These are phyloP conservation scores for Vishniacozyma victoriae DNA, from an alignment of 768 basidiomycete genomes.

Conservation along the genomic window DNA sequence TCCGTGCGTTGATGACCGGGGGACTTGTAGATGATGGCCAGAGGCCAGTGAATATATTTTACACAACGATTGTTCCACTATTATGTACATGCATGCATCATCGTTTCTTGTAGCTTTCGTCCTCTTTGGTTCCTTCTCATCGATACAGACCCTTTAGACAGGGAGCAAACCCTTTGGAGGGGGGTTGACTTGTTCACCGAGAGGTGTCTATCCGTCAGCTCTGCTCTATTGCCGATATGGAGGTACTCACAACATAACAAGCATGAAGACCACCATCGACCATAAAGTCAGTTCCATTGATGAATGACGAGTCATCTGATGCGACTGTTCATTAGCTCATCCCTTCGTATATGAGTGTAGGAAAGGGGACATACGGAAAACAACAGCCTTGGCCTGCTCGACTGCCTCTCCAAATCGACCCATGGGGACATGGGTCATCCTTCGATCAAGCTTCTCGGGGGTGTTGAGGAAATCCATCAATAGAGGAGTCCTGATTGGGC, in stretches of 20 bases:
- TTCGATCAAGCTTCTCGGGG: conserved; percentile 83
- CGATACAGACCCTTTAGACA: background rate
- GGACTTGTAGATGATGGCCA: too few species aligned
- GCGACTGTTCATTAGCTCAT: conserved; percentile 56
- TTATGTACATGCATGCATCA: too few species aligned
- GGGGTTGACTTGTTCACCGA: conserved; percentile 10
- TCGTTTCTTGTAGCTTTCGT: too few species aligned
- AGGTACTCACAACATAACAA: conserved; percentile 66
- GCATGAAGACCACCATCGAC: conserved; percentile 91
- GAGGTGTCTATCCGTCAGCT: conserved; percentile 14
- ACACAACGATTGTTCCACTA: too few species aligned
- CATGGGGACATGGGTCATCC: conserved; percentile 81
- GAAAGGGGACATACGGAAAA: conserved; percentile 67
- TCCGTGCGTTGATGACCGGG: too few species aligned
- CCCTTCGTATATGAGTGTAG: background rate
- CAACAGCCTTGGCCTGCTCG: conserved; percentile 84
- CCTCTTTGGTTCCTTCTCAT: too few species aligned
- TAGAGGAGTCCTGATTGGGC: conserved; percentile 90
- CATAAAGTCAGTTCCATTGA: conserved; percentile 91
- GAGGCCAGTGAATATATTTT: too few species aligned
- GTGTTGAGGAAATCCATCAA: conserved; percentile 99
- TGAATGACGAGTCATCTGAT: conserved; percentile 90
- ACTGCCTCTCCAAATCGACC: conserved; percentile 96
- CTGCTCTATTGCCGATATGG: background rate
- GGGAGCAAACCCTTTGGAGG: conserved; percentile 22